Percentiles rank a stretch among this genome's conserved stretches.
Conservation (phyloP, 257 asterid genomes). For the Solanum paucissectum region DNA sequence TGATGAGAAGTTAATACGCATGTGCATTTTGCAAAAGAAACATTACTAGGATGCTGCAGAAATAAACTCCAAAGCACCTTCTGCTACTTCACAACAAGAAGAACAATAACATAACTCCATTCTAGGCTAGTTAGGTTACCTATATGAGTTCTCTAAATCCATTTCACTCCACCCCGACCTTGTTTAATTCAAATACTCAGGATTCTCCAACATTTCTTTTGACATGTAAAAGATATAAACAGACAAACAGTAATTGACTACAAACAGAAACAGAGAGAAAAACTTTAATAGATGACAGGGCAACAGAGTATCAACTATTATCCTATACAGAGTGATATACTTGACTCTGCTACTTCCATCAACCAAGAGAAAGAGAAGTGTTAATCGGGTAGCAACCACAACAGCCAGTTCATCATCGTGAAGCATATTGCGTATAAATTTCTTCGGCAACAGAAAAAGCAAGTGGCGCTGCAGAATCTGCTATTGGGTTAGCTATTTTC, state of each 20-base stretch:
- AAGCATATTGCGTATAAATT: background rate
- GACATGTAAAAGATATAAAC: background rate
- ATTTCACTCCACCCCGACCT: background rate
- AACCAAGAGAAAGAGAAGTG: background rate
- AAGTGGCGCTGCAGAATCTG: background rate
- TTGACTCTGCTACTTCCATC: background rate
- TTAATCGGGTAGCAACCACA: background rate
- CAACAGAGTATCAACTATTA: background rate
- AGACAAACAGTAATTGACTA: background rate
- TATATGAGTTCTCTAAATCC: background rate
- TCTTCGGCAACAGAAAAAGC: background rate
- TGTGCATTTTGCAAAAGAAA: background rate
- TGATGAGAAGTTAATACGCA: background rate
- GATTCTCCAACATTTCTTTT: background rate
- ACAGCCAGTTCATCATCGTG: background rate
- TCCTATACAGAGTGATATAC: background rate
- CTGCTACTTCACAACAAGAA: background rate
- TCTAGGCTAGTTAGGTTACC: background rate
- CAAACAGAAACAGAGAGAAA: background rate
- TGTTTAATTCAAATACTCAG: background rate
- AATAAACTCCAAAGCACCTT: background rate
- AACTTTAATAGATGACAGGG: background rate
- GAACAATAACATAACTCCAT: background rate
- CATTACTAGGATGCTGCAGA: background rate
- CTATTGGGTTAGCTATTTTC: background rate